These are phyloP conservation scores for Torulaspora microellipsoides DNA, from an alignment of 805 yeast genomes.

Conservation along the genomic window DNA sequence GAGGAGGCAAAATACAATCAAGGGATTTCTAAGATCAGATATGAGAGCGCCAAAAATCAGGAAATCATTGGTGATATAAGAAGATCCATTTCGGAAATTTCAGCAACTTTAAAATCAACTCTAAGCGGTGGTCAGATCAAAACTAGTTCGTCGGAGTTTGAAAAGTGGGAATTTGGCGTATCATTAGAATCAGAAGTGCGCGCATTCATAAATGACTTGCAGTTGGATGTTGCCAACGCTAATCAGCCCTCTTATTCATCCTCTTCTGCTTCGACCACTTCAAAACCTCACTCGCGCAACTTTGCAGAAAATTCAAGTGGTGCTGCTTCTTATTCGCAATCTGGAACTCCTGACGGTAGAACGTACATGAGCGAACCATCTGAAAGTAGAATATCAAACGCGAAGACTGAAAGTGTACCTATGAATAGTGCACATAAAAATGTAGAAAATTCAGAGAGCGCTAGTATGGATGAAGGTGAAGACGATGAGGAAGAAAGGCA, in stretches of 20 bases:
- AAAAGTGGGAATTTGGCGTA: slow-evolving; percentile 77
- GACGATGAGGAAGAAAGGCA: slow-evolving; percentile 44
- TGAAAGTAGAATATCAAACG: too few relatives aligned
- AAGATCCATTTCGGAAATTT: slow-evolving; percentile 58
- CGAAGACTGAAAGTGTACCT: too few relatives aligned
- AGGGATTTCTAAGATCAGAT: slow-evolving; percentile 47
- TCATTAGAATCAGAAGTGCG: slow-evolving; percentile 70
- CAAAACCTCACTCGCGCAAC: too few relatives aligned
- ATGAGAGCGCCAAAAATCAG: slow-evolving; percentile 53
- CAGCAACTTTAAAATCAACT: slow-evolving; percentile 37
- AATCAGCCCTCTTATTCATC: too few relatives aligned
- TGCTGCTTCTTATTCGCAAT: too few relatives aligned
- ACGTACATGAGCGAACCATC: too few relatives aligned
- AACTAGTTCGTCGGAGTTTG: slow-evolving; percentile 47
- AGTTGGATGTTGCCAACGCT: too few relatives aligned
- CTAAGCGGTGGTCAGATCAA: slow-evolving; percentile 22
- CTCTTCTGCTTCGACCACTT: too few relatives aligned
- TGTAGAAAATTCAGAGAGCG: neutral
- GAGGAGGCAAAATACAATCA: slow-evolving; percentile 42
- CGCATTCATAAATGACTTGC: slow-evolving; percentile 53
- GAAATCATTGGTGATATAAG: slow-evolving; percentile 67
- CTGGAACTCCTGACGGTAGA: too few relatives aligned
- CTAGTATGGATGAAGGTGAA: slow-evolving; percentile 22
- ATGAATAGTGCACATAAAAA: neutral
- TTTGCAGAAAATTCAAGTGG: too few relatives aligned